A percentile compares a stretch with the other conserved stretches of the same genome.
Evolutionary conservation across 2,329 filamentous ascomycete species (phyloP).

Genomic region (Penicillium decumbens): DNA sequence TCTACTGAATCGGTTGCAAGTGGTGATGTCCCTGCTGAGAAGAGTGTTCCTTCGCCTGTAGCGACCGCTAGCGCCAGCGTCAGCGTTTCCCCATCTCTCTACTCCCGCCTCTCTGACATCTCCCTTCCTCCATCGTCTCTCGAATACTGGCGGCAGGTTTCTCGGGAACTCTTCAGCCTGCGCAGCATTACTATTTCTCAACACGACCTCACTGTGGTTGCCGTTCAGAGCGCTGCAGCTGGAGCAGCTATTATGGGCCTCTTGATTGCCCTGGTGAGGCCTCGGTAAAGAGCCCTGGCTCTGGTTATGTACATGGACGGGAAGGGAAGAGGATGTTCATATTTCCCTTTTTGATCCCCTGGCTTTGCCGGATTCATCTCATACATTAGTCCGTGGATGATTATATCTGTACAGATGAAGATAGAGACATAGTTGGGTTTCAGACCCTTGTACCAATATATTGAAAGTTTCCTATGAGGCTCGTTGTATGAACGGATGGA

Average conservation of each 20-base stretch:
- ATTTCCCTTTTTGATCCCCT: background rate
- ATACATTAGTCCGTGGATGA: background rate
- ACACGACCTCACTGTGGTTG: conserved; percentile 65
- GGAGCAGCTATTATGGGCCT: conserved; percentile 59
- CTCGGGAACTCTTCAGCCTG: conserved; percentile 62
- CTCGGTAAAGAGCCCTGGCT: conserved; percentile 31
- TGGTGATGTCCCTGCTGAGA: background rate
- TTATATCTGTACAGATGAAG: conserved; percentile 13
- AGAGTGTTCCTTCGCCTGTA: conserved; percentile 1
- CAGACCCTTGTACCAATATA: conserved; percentile 15
- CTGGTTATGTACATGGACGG: conserved; percentile 7
- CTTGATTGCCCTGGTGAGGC: conserved; percentile 49
- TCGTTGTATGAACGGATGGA: background rate
- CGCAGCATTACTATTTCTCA: conserved; percentile 60
- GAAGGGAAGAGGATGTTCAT: background rate
- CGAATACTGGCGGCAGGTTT: conserved; percentile 47
- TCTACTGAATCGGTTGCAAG: background rate
- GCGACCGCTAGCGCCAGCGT: background rate
- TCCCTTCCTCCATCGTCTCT: conserved; percentile 27
- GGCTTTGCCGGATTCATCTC: background rate
- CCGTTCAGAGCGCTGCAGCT: conserved; percentile 61
- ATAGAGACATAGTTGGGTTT: conserved; percentile 8
- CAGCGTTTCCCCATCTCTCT: conserved; percentile 11
- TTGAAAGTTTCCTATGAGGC: background rate
- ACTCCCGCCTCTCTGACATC: conserved; percentile 23